These are phyloP conservation scores for Pichia paraexigua DNA, from an alignment of 805 yeast species.

Conservation along the genomic window DNA sequence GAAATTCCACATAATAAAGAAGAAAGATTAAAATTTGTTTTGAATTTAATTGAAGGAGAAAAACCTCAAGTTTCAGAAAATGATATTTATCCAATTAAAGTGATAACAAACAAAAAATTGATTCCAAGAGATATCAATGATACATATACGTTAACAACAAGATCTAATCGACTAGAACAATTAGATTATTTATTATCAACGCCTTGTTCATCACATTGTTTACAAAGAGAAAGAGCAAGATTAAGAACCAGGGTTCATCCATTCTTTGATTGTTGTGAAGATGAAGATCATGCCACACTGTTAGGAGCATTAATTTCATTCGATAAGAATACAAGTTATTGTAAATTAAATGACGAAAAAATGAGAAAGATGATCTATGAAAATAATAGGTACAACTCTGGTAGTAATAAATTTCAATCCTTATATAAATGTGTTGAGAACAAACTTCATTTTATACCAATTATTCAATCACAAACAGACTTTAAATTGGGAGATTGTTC, in stretches of 20 bases:
- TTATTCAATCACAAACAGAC: slow-evolving; percentile 58
- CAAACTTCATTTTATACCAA: slow-evolving; percentile 48
- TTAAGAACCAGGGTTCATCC: slow-evolving; percentile 33
- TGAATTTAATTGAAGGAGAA: slow-evolving; percentile 18
- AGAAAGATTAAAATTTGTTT: slow-evolving; percentile 14
- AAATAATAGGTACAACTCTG: not conserved
- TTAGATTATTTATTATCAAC: slow-evolving; percentile 18
- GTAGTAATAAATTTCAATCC: slow-evolving; percentile 6
- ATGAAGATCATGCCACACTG: slow-evolving; percentile 28
- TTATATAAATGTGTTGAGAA: slow-evolving; percentile 27
- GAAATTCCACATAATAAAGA: slow-evolving; percentile 17
- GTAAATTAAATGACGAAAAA: slow-evolving; percentile 23
- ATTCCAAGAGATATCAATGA: slow-evolving; percentile 19
- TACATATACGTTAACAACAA: slow-evolving; percentile 24
- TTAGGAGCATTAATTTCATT: slow-evolving; percentile 17
- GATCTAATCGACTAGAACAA: slow-evolving; percentile 19
- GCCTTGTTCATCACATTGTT: slow-evolving; percentile 31
- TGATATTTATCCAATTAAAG: slow-evolving; percentile 19
- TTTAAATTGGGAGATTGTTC: slow-evolving; percentile 78
- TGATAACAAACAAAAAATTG: slow-evolving; percentile 15
- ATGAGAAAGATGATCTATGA: slow-evolving; percentile 12
- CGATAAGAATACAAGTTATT: slow-evolving; percentile 21
- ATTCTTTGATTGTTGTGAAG: slow-evolving; percentile 45
- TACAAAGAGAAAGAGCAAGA: slow-evolving; percentile 34
- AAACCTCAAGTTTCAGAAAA: slow-evolving; percentile 12